phyloP scores from a whole-genome alignment of 345 rosid species.

The Nasturtium officinale region DNA sequence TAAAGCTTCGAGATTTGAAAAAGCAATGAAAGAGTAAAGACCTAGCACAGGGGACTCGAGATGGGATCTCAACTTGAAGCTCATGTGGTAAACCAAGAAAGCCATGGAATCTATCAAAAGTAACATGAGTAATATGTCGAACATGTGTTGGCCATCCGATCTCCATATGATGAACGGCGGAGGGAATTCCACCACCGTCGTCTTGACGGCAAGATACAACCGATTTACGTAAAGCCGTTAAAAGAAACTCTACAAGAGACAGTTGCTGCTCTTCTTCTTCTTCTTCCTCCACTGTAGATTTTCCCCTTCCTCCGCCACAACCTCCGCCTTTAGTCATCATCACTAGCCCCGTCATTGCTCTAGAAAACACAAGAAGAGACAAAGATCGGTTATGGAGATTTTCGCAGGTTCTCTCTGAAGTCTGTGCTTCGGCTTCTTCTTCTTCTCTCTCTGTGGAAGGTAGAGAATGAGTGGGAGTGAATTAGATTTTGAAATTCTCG shows the following conservation, averaged over 20 bases:
- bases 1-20: no score
- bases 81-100: constrained; percentile 92
- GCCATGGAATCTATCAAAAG: constrained; percentile 92
- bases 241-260: constrained; percentile 61
- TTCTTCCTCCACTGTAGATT: constrained; percentile 36
- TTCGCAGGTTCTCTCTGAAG: constrained; percentile 18
- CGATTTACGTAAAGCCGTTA: constrained; percentile 81
- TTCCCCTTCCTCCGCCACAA: constrained; percentile 57
- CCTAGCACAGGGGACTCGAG: constrained; percentile 98
- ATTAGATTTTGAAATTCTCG: constrained; percentile 39
- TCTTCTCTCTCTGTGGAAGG: constrained; percentile 25
- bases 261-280: constrained; percentile 57
- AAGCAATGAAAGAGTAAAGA: constrained; percentile 21
- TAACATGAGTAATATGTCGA: constrained; percentile 84
- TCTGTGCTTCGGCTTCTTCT: constrained; percentile 28
- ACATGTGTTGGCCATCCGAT: constrained; percentile 96
- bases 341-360: constrained; percentile 77
- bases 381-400: constrained; percentile 5
- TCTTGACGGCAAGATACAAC: constrained; percentile 72
- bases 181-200: constrained; percentile 49
- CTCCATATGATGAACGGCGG: constrained; percentile 73
- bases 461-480: constrained; percentile 6
- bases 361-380: constrained; percentile 9
- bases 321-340: constrained; percentile 84
- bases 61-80: constrained; percentile 91